Conservation (phyloP, 1,284 basidiomycete genomes). For the Malassezia vespertilionis region DNA sequence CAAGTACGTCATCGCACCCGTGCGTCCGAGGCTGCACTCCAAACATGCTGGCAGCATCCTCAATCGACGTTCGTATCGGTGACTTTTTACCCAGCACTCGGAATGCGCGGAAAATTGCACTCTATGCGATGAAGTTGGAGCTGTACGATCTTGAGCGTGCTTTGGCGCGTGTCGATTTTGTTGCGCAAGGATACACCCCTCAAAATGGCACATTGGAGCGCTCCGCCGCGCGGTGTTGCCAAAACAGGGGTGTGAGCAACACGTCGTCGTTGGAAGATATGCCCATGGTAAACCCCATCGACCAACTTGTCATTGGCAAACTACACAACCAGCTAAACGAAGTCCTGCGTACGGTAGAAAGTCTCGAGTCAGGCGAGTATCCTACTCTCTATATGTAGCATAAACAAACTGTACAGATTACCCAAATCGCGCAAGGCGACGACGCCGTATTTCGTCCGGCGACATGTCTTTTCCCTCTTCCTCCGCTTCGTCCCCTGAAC, state of each 20-base stretch:
- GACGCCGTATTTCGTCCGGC: slow-evolving; percentile 10
- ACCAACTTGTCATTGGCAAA: slow-evolving; percentile 41
- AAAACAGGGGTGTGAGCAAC: too few relatives aligned
- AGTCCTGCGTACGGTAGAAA: slow-evolving; percentile 35
- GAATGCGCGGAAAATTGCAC: slow-evolving; percentile 41
- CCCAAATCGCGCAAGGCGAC: slow-evolving; percentile 15
- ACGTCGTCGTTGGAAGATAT: too few relatives aligned
- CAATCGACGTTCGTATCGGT: slow-evolving; percentile 37
- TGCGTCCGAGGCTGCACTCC: neutral
- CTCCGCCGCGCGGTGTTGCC: too few relatives aligned
- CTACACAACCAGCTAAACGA: slow-evolving; percentile 37
- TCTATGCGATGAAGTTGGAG: slow-evolving; percentile 45
- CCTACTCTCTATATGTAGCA: neutral
- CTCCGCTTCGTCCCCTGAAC: neutral
- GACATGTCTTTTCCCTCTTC: neutral
- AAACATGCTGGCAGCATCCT: neutral
- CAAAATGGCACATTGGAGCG: too few relatives aligned
- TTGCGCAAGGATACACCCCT: slow-evolving; percentile 25
- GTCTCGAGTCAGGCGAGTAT: slow-evolving; percentile 24
- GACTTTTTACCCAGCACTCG: slow-evolving; percentile 26
- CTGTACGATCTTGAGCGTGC: slow-evolving; percentile 36
- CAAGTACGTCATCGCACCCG: neutral
- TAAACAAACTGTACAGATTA: too few relatives aligned
- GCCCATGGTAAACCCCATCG: slow-evolving; percentile 42
- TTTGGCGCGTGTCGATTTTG: slow-evolving; percentile 29